These are phyloP conservation scores for Clavispora santaluciae DNA, from an alignment of 805 yeast species.

Conservation along the genomic window DNA sequence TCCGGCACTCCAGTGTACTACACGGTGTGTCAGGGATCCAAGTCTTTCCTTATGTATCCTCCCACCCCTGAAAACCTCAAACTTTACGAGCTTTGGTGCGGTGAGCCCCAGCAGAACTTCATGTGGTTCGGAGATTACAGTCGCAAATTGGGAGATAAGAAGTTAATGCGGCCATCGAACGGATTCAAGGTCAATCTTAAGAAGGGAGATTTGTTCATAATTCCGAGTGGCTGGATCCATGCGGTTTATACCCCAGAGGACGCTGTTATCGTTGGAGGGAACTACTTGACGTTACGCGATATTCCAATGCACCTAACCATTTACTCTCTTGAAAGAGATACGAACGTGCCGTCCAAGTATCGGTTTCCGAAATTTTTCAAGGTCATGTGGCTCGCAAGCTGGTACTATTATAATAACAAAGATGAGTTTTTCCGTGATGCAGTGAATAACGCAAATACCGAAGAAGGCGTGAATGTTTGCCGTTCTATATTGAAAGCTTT, in stretches of 20 bases:
- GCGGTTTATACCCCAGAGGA: slow-evolving; percentile 81
- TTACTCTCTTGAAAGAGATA: slow-evolving; percentile 55
- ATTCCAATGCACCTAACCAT: slow-evolving; percentile 60
- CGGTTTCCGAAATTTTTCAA: slow-evolving; percentile 72
- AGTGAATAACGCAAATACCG: neutral
- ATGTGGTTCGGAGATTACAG: slow-evolving; percentile 59
- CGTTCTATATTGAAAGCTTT: slow-evolving; percentile 11
- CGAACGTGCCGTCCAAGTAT: slow-evolving; percentile 71
- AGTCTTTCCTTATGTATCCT: slow-evolving; percentile 72
- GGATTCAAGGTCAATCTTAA: slow-evolving; percentile 52
- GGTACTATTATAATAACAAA: slow-evolving; percentile 28
- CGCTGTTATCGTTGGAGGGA: slow-evolving; percentile 83
- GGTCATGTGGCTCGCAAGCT: slow-evolving; percentile 65
- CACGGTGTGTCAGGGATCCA: slow-evolving; percentile 70
- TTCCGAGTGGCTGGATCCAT: slow-evolving; percentile 94
- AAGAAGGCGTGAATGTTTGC: neutral
- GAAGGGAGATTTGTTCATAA: slow-evolving; percentile 70
- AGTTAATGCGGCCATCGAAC: slow-evolving; percentile 18
- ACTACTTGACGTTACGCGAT: slow-evolving; percentile 65
- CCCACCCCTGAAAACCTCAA: slow-evolving; percentile 63
- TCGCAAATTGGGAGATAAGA: slow-evolving; percentile 26
- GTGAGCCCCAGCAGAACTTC: slow-evolving; percentile 54
- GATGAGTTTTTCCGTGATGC: slow-evolving; percentile 16
- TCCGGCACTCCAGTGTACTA: slow-evolving; percentile 92
- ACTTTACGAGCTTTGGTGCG: slow-evolving; percentile 70